phyloP scores from a whole-genome alignment of 1,139 yeast species.

The Pichia cactophila region DNA sequence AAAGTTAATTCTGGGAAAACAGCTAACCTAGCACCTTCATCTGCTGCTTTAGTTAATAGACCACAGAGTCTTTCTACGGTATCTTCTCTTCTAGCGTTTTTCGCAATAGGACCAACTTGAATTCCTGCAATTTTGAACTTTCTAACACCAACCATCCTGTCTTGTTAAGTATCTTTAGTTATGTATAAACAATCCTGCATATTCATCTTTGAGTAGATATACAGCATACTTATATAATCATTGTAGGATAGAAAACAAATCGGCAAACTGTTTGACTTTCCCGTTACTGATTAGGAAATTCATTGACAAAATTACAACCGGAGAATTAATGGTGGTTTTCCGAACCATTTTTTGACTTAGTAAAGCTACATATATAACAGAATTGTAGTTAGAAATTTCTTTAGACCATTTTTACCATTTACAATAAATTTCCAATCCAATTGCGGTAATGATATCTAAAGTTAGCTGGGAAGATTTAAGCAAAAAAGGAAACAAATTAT shows the following conservation, averaged over 20 bases:
- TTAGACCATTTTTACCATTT: no score
- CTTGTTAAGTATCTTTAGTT: neutral
- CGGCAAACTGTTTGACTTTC: neutral
- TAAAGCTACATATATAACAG: no score
- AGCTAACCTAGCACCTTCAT: constrained; percentile 23
- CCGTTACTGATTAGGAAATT: neutral
- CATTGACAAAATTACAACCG: neutral
- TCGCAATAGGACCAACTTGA: constrained; percentile 15
- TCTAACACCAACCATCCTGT: constrained; percentile 9
- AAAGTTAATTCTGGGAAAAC: constrained; percentile 28
- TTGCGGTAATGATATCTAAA: neutral
- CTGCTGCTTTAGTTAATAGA: constrained; percentile 24
- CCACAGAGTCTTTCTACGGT: constrained; percentile 27
- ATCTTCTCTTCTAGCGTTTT: constrained; percentile 25
- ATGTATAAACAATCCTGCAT: neutral
- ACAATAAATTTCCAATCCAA: no score
- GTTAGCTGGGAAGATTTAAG: constrained; percentile 14
- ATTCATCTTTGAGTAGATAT: neutral
- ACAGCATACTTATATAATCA: neutral
- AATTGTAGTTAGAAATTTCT: no score
- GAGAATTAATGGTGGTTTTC: neutral
- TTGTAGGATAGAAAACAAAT: neutral
- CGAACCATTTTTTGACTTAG: neutral
- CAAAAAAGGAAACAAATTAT: constrained; percentile 10
- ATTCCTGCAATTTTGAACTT: constrained; percentile 16